Evolutionary conservation across 2,329 filamentous ascomycete species (phyloP).

Genomic region (Talaromyces sp.): DNA sequence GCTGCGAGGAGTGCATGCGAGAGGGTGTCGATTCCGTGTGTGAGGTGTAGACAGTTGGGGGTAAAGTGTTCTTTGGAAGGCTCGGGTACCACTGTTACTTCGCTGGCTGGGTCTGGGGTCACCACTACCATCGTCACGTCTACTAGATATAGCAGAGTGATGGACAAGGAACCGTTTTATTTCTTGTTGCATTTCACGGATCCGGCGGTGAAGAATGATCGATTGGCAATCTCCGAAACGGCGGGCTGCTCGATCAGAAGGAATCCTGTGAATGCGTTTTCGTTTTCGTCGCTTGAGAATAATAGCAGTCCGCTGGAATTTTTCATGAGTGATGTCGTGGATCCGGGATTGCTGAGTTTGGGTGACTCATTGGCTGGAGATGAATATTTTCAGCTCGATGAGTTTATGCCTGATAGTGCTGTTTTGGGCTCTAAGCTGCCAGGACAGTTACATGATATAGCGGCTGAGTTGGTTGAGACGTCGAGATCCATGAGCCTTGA

Average conservation of each 20-base stretch:
- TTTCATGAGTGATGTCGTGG: neutral
- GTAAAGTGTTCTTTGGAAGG: constrained; percentile 23
- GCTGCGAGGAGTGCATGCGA: constrained; percentile 28
- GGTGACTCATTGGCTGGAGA: neutral
- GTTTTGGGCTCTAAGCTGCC: constrained; percentile 24
- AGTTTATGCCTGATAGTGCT: neutral
- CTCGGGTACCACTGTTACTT: neutral
- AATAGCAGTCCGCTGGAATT: constrained; percentile 18
- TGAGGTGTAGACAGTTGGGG: constrained; percentile 24
- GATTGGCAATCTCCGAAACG: constrained; percentile 30
- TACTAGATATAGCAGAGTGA: neutral
- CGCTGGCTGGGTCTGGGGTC: neutral
- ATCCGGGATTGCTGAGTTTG: neutral
- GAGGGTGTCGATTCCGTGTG: constrained; percentile 22
- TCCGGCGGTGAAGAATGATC: constrained; percentile 26
- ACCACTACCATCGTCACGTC: neutral
- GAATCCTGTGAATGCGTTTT: constrained; percentile 26
- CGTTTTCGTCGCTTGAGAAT: constrained; percentile 25
- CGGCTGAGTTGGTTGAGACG: constrained; percentile 28
- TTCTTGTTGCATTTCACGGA: constrained; percentile 31
- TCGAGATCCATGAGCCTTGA: constrained; percentile 26
- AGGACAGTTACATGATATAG: constrained; percentile 25
- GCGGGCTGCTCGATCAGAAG: constrained; percentile 28
- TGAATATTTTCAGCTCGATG: neutral
- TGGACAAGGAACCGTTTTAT: constrained; percentile 23